Evolutionary conservation across 495 filamentous ascomycete species (phyloP).

Genomic region (Xanthoparmelia taractica): DNA sequence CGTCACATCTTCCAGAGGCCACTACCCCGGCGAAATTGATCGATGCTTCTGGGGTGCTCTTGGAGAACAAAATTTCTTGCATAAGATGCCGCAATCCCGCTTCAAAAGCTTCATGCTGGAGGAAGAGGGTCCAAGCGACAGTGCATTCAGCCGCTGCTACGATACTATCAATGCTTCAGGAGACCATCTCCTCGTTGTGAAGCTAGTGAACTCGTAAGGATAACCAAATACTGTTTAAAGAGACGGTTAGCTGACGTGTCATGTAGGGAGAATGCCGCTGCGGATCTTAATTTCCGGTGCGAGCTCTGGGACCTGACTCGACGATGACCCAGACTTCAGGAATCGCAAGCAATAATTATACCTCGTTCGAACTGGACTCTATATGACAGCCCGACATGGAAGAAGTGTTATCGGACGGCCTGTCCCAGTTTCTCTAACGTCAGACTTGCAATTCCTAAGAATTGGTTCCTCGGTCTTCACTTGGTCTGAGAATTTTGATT

Average conservation of each 20-base stretch:
- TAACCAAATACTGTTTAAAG: neutral
- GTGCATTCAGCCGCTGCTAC: slow-evolving; percentile 2
- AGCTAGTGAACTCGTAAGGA: neutral
- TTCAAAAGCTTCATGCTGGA: slow-evolving; percentile 17
- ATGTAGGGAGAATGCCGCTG: neutral
- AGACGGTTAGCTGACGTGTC: neutral
- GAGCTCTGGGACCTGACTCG: slow-evolving; percentile 7
- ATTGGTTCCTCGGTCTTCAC: neutral
- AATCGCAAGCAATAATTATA: slow-evolving; percentile 2
- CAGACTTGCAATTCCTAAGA: slow-evolving; percentile 4
- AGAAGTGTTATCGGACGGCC: slow-evolving; percentile 6
- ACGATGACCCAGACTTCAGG: neutral
- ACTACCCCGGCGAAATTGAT: slow-evolving; percentile 19
- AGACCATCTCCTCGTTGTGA: neutral
- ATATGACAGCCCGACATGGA: slow-evolving; percentile 8
- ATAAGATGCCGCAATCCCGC: slow-evolving; percentile 6
- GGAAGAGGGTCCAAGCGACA: neutral
- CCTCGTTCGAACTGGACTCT: neutral
- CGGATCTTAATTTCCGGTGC: slow-evolving; percentile 3
- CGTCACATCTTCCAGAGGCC: slow-evolving; percentile 1
- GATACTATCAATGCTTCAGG: slow-evolving; percentile 4
- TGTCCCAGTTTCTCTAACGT: neutral
- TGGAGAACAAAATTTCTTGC: slow-evolving; percentile 15
- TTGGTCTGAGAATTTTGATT: neutral
- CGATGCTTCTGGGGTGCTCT: slow-evolving; percentile 20